phyloP scores from a whole-genome alignment of 2,329 filamentous ascomycete species.

The Pseudocercospora fuligena region DNA sequence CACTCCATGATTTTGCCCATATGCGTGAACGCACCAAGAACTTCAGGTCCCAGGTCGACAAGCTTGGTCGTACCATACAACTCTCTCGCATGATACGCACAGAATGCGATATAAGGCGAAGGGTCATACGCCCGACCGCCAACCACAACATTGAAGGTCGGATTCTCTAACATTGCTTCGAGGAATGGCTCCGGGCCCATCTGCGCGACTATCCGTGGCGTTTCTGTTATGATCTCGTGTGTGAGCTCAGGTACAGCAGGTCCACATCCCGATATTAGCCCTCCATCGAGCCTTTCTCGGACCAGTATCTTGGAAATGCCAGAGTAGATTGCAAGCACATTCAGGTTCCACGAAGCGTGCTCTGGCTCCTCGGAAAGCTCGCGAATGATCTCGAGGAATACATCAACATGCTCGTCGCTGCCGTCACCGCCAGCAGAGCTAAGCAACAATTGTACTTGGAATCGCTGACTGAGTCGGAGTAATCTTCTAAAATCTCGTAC shows the following conservation, averaged over 20 bases:
- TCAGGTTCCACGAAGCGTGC: conserved; percentile 3
- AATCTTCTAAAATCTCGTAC: conserved; percentile 44
- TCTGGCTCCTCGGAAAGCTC: conserved; percentile 11
- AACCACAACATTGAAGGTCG: conserved; percentile 15
- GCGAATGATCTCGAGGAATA: conserved; percentile 48
- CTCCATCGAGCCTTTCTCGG: not conserved
- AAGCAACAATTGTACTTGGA: conserved; percentile 50
- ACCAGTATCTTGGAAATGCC: conserved; percentile 7
- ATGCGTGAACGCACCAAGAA: conserved; percentile 40
- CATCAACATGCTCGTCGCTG: conserved; percentile 50
- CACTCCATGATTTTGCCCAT: conserved; percentile 65
- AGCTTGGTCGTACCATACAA: not conserved
- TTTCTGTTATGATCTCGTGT: conserved; percentile 3
- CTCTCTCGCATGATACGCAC: conserved; percentile 9
- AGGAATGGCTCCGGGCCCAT: conserved; percentile 19
- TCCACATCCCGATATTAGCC: conserved; percentile 6
- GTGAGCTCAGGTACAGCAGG: conserved; percentile 12
- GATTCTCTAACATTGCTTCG: conserved; percentile 15
- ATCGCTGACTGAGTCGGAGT: conserved; percentile 24
- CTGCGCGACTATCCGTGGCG: conserved; percentile 15
- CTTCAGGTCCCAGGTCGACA: not conserved
- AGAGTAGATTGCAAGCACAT: conserved; percentile 12
- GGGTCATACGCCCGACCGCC: conserved; percentile 17
- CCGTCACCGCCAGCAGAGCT: conserved; percentile 56
- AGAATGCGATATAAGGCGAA: conserved; percentile 15